Conservation (phyloP, 116 monocot genomes). For the Iris pallida region DNA sequence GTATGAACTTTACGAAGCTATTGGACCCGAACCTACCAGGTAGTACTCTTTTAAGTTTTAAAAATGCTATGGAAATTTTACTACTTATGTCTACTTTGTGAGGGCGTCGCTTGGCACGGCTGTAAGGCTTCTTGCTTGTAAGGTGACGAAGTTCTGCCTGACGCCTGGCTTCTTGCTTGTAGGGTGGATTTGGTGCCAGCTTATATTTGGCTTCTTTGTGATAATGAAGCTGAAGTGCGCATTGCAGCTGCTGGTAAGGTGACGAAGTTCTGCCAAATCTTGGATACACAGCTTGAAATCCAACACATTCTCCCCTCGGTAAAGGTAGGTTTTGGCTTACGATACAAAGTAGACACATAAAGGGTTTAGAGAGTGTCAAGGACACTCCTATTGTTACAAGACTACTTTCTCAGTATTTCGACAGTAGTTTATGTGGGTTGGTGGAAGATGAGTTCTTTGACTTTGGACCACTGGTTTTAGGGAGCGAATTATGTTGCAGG, state of each 20-base stretch:
- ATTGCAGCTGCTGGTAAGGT: slow-evolving; percentile 67
- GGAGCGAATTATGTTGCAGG: too few species aligned
- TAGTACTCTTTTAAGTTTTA: neutral
- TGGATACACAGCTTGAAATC: slow-evolving; percentile 46
- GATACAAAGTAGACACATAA: too few species aligned
- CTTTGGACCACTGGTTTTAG: too few species aligned
- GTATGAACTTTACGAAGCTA: slow-evolving; percentile 97
- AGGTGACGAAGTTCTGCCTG: too few species aligned
- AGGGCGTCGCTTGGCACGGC: too few species aligned
- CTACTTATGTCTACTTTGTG: neutral
- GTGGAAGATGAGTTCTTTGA: too few species aligned
- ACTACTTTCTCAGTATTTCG: too few species aligned
- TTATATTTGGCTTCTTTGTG: slow-evolving; percentile 62
- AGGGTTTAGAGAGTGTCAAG: too few species aligned
- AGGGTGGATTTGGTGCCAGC: slow-evolving; percentile 59
- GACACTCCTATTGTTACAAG: too few species aligned
- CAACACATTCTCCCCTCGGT: slow-evolving; percentile 66
- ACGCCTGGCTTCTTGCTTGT: too few species aligned
- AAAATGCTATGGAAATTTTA: neutral
- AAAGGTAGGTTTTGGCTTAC: slow-evolving; percentile 28
- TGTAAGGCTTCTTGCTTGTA: too few species aligned
- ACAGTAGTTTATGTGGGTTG: too few species aligned
- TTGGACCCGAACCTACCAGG: slow-evolving; percentile 43
- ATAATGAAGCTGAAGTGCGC: slow-evolving; percentile 68
- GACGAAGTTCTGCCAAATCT: slow-evolving; percentile 61